Conservation (phyloP, 371 early-diverging fungal species). For the Rhizopus delemar region DNA sequence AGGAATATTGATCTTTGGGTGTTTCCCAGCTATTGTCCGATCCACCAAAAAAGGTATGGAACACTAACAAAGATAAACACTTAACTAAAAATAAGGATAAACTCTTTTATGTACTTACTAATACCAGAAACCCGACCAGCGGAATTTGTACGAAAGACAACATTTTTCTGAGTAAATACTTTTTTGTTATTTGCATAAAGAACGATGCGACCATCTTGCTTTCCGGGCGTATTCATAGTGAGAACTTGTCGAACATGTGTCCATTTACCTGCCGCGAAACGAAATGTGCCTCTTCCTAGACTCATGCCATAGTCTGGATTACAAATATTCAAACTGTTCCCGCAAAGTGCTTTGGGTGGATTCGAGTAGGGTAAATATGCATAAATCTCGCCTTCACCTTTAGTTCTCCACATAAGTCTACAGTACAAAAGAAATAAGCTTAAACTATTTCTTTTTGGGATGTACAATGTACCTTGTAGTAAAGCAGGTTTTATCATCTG, state of each 20-base stretch:
- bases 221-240: conserved; percentile 56
- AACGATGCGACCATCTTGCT: conserved; percentile 45
- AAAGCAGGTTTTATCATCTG: conserved; percentile 57
- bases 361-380: conserved; percentile 55
- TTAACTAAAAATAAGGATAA: neutral
- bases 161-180: conserved; percentile 5
- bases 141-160: conserved; percentile 16
- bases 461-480: conserved; percentile 42
- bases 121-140: conserved; percentile 24
- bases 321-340: conserved; percentile 50
- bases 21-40: conserved; percentile 42
- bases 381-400: conserved; percentile 66
- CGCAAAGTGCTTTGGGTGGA: conserved; percentile 50
- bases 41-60: conserved; percentile 60
- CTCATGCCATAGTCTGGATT: conserved; percentile 64
- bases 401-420: conserved; percentile 63
- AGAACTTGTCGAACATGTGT: conserved; percentile 56
- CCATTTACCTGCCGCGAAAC: conserved; percentile 59
- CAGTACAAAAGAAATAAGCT: neutral
- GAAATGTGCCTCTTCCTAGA: conserved; percentile 60
- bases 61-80: neutral
- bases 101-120: conserved; percentile 15
- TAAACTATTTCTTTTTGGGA: neutral
- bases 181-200: conserved; percentile 24
- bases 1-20: conserved; percentile 48